These are phyloP conservation scores for Aspergillus arachidicola DNA, from an alignment of 2,329 filamentous ascomycete genomes.

Conservation along the genomic window DNA sequence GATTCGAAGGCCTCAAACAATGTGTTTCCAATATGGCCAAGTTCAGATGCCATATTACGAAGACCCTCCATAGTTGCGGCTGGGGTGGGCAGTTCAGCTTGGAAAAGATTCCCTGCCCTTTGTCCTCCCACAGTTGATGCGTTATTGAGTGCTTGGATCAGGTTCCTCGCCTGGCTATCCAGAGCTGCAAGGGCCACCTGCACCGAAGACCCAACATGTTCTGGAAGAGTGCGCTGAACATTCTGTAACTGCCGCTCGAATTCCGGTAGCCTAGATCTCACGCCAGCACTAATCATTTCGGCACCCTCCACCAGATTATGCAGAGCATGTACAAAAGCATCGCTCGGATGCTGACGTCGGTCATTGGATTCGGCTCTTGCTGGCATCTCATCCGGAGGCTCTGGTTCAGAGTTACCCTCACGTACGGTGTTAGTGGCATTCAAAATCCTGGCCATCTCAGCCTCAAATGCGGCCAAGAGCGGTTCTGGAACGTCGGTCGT, in stretches of 20 bases:
- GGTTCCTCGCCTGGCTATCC: slow-evolving; percentile 39
- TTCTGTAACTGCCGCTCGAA: slow-evolving; percentile 40
- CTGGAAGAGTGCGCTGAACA: slow-evolving; percentile 38
- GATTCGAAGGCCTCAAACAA: slow-evolving; percentile 41
- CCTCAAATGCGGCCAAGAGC: slow-evolving; percentile 43
- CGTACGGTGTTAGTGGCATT: slow-evolving; percentile 19
- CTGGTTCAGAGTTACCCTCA: slow-evolving; percentile 14
- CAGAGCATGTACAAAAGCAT: slow-evolving; percentile 37
- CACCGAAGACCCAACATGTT: slow-evolving; percentile 39
- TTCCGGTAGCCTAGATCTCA: slow-evolving; percentile 40
- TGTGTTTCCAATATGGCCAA: slow-evolving; percentile 42
- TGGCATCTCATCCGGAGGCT: slow-evolving; percentile 16
- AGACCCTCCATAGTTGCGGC: slow-evolving; percentile 42
- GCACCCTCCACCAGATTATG: slow-evolving; percentile 38
- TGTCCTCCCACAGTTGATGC: slow-evolving; percentile 39
- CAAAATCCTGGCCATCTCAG: slow-evolving; percentile 41
- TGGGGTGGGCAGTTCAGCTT: slow-evolving; percentile 39
- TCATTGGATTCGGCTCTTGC: slow-evolving; percentile 13
- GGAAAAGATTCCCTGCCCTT: slow-evolving; percentile 38
- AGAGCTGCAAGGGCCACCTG: slow-evolving; percentile 39
- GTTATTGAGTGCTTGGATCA: slow-evolving; percentile 41
- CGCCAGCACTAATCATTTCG: slow-evolving; percentile 39
- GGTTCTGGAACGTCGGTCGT: slow-evolving; percentile 29
- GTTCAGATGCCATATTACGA: slow-evolving; percentile 43
- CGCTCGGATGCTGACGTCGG: slow-evolving; percentile 27